Evolutionary conservation across 2,329 filamentous ascomycete species (phyloP).

Genomic region (Colletotrichum brevisporum): DNA sequence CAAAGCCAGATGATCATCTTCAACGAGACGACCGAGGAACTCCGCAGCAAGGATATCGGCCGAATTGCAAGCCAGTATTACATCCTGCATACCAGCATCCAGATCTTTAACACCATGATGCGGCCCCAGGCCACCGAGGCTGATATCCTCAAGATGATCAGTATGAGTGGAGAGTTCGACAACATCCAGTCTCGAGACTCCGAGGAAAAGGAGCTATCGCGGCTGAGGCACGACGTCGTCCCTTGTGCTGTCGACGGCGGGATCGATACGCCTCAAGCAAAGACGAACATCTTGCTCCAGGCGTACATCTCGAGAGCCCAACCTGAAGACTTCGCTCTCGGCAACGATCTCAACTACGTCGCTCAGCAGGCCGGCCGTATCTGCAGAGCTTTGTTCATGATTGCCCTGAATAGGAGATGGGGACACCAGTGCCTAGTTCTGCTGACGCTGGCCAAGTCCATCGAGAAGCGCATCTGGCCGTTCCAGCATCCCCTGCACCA

Average conservation of each 20-base stretch:
- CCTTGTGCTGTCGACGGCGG: slow-evolving; percentile 85
- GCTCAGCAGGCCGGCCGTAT: slow-evolving; percentile 96
- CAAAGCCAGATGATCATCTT: slow-evolving; percentile 99
- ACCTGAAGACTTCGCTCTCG: slow-evolving; percentile 92
- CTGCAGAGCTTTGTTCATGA: slow-evolving; percentile 95
- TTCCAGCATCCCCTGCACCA: slow-evolving; percentile 96
- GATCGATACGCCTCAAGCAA: slow-evolving; percentile 81
- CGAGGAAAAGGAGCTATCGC: slow-evolving; percentile 88
- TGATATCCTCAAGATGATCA: slow-evolving; percentile 95
- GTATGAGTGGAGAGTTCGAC: slow-evolving; percentile 97
- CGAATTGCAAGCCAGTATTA: slow-evolving; percentile 98
- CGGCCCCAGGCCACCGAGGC: slow-evolving; percentile 86
- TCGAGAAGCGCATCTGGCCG: slow-evolving; percentile 95
- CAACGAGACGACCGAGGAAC: slow-evolving; percentile 93
- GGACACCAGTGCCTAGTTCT: slow-evolving; percentile 94
- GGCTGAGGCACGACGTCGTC: slow-evolving; percentile 78
- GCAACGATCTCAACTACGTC: slow-evolving; percentile 94
- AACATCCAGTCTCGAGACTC: slow-evolving; percentile 94
- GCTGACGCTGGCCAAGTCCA: slow-evolving; percentile 93
- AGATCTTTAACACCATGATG: slow-evolving; percentile 98
- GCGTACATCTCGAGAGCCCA: slow-evolving; percentile 91
- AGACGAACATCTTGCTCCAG: slow-evolving; percentile 96
- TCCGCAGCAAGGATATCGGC: slow-evolving; percentile 94
- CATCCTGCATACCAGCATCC: slow-evolving; percentile 91
- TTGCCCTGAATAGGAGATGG: slow-evolving; percentile 94